Conservation (phyloP, 2,329 filamentous ascomycete genomes). For the Claviceps arundinis region DNA sequence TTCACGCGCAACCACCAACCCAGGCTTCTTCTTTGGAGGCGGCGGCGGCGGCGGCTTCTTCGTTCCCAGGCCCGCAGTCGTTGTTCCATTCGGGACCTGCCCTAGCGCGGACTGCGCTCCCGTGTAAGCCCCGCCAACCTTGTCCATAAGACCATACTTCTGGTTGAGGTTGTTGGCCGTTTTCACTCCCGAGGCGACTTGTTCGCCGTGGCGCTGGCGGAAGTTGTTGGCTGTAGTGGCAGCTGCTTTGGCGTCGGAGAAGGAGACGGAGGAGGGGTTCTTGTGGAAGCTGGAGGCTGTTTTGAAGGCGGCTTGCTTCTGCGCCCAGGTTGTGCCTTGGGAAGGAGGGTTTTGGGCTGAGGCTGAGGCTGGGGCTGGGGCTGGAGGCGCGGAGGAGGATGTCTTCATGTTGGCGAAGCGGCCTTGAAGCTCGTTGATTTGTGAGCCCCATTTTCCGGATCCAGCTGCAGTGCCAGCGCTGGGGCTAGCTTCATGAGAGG, state of each 20-base stretch:
- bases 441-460: conserved; percentile 16
- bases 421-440: conserved; percentile 54
- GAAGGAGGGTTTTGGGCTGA: conserved; percentile 14
- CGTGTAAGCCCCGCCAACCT: conserved; percentile 16
- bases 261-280: conserved; percentile 46
- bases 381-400: conserved; percentile 12
- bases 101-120: conserved; percentile 6
- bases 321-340: conserved; percentile 48
- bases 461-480: conserved; percentile 10
- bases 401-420: conserved; percentile 46
- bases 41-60: conserved; percentile 45
- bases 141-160: conserved; percentile 42
- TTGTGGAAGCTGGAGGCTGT: conserved; percentile 47
- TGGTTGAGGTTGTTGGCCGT: conserved; percentile 45
- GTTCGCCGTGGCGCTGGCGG: conserved; percentile 55
- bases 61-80: conserved; percentile 11
- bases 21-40: conserved; percentile 39
- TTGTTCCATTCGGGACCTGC: neutral
- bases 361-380: conserved; percentile 10
- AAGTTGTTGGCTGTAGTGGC: conserved; percentile 55
- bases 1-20: conserved; percentile 16
- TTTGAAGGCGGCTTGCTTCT: conserved; percentile 50
- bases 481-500: conserved; percentile 8
- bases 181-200: conserved; percentile 46
- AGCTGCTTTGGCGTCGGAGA: conserved; percentile 43